Conservation (phyloP, 1,284 basidiomycete species). For the Mycena sp. region DNA sequence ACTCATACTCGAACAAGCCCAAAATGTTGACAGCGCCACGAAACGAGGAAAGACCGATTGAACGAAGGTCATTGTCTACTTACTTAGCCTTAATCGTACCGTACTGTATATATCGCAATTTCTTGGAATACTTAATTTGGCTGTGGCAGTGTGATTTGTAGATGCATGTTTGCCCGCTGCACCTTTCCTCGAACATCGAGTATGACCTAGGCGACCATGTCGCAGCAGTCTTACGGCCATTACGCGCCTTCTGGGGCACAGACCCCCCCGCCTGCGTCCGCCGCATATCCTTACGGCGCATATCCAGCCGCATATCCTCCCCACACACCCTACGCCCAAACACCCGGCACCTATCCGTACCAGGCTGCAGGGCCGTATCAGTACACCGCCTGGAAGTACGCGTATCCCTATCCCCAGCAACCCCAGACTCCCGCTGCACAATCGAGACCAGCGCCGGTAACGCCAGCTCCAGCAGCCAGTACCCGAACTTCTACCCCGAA, state of each 20-base stretch:
- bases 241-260: slow-evolving; percentile 47
- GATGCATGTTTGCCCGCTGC: no score
- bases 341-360: slow-evolving; percentile 60
- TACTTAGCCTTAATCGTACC: not conserved
- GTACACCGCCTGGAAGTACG: slow-evolving; percentile 31
- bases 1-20: slow-evolving; percentile 77
- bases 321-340: slow-evolving; percentile 42
- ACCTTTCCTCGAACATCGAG: no score
- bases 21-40: slow-evolving; percentile 64
- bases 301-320: slow-evolving; percentile 25
- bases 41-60: slow-evolving; percentile 59
- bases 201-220: slow-evolving; percentile 16
- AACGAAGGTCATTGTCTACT: not conserved
- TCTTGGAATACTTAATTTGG: not conserved
- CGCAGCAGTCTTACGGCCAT: slow-evolving; percentile 34
- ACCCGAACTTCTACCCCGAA: slow-evolving; percentile 32
- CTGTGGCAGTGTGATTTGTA: no score
- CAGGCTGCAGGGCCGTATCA: slow-evolving; percentile 45
- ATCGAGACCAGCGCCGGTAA: slow-evolving; percentile 40
- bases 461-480: slow-evolving; percentile 12
- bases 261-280: slow-evolving; percentile 25
- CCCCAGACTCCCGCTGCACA: slow-evolving; percentile 47
- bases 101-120: not conserved
- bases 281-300: slow-evolving; percentile 25
- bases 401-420: slow-evolving; percentile 25